Evolutionary conservation across 352 stramenopile genomes (phyloP).

Genomic region (Phytophthora tentaculata): DNA sequence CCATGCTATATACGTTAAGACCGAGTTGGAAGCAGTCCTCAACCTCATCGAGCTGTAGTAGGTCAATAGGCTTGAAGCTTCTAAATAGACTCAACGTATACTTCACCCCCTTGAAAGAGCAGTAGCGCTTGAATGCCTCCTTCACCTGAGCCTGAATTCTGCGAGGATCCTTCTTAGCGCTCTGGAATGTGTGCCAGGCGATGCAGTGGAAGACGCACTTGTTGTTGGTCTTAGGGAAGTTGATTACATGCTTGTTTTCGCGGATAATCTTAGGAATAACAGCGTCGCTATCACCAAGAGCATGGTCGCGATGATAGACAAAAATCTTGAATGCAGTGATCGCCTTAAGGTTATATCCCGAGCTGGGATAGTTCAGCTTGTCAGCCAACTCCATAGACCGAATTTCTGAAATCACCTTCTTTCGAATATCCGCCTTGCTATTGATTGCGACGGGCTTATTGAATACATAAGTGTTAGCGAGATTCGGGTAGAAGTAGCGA

Average conservation of each 20-base stretch:
- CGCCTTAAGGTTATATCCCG: neutral
- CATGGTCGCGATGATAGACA: neutral
- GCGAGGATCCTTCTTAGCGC: neutral
- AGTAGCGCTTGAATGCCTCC: neutral
- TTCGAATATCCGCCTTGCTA: neutral
- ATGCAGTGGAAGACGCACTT: conserved; percentile 1
- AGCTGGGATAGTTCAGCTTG: neutral
- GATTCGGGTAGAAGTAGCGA: neutral
- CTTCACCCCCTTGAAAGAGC: neutral
- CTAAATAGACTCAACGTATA: conserved; percentile 1
- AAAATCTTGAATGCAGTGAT: conserved; percentile 4
- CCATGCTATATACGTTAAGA: conserved; percentile 1
- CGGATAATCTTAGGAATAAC: neutral
- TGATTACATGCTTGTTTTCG: conserved; percentile 3
- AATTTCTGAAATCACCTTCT: neutral
- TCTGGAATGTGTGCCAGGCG: neutral
- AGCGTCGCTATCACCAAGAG: neutral
- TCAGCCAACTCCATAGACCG: conserved; percentile 1
- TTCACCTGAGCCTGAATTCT: neutral
- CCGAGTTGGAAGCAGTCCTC: neutral
- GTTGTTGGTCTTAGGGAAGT: neutral
- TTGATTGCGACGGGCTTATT: neutral
- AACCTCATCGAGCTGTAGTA: conserved; percentile 4
- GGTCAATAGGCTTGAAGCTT: conserved; percentile 3
- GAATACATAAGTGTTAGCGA: neutral